Conservation (phyloP, 805 yeast species). For the Saccharomycopsis capsularis region DNA sequence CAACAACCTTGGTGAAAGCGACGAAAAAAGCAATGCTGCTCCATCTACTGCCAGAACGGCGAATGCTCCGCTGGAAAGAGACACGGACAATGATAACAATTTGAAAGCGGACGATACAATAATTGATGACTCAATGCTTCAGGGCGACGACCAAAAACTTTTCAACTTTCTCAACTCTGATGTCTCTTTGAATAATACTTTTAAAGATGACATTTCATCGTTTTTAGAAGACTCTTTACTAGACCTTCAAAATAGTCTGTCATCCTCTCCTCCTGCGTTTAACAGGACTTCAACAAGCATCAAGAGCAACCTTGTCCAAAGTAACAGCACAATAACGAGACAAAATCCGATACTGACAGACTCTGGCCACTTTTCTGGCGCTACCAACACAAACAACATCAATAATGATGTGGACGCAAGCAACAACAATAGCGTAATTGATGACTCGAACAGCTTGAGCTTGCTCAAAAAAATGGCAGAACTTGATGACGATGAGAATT, state of each 20-base stretch:
- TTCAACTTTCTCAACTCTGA: constrained; percentile 2
- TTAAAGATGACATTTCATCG: constrained; percentile 9
- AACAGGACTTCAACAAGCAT: neutral
- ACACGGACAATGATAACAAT: neutral
- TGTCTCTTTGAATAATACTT: constrained; percentile 1
- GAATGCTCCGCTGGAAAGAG: too few species aligned
- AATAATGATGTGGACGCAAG: too few species aligned
- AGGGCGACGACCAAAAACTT: constrained; percentile 8
- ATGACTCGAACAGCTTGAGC: neutral
- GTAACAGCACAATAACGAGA: too few species aligned
- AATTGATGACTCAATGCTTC: neutral
- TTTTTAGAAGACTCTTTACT: constrained; percentile 13
- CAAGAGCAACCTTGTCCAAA: too few species aligned
- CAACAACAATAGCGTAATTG: too few species aligned
- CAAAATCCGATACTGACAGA: too few species aligned
- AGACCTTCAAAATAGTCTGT: constrained; percentile 4
- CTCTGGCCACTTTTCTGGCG: too few species aligned
- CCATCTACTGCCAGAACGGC: too few species aligned
- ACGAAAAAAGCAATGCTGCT: too few species aligned
- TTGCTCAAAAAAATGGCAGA: constrained; percentile 14
- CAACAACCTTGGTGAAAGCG: too few species aligned
- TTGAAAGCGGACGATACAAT: neutral
- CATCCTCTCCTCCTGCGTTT: neutral
- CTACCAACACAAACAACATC: neutral
- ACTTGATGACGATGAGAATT: constrained; percentile 10